Conservation (phyloP, 2,329 filamentous ascomycete genomes). For the Fusarium nelsonii region DNA sequence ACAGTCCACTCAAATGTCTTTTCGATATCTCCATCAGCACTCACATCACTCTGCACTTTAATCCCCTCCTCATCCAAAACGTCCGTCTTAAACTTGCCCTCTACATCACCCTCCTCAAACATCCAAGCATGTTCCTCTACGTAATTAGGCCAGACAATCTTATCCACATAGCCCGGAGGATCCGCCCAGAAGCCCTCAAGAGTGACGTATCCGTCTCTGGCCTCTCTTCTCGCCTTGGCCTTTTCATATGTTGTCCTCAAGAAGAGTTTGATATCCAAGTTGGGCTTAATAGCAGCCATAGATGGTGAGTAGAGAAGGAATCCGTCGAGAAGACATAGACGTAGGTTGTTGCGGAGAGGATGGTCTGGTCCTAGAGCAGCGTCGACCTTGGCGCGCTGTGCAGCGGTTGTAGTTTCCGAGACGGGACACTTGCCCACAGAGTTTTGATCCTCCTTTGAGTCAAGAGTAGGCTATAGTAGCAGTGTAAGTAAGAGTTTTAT, state of each 20-base stretch:
- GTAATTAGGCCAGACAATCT: conserved; percentile 97
- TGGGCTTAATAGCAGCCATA: conserved; percentile 66
- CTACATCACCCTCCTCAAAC: conserved; percentile 77
- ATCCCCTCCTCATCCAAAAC: conserved; percentile 61
- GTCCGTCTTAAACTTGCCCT: conserved; percentile 64
- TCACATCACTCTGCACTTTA: conserved; percentile 60
- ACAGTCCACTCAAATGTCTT: conserved; percentile 77
- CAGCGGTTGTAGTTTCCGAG: conserved; percentile 59
- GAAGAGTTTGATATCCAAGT: conserved; percentile 83
- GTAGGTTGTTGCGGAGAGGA: conserved; percentile 53
- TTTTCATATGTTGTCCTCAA: conserved; percentile 75
- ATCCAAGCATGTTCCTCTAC: conserved; percentile 84
- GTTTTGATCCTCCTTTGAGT: conserved; percentile 70
- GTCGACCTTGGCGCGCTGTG: conserved; percentile 62
- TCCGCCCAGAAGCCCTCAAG: conserved; percentile 94
- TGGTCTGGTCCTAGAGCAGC: conserved; percentile 60
- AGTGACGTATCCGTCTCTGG: conserved; percentile 81
- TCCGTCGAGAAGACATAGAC: conserved; percentile 84
- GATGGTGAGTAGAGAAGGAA: conserved; percentile 81
- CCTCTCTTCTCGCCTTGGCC: conserved; percentile 75
- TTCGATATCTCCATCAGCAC: conserved; percentile 69
- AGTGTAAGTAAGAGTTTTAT: neutral
- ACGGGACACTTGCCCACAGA: conserved; percentile 68
- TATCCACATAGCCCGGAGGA: conserved; percentile 92
- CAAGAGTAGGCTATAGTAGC: conserved; percentile 46